Conservation (phyloP, 1,284 basidiomycete genomes). For the Tilletiopsis washingtonensis region DNA sequence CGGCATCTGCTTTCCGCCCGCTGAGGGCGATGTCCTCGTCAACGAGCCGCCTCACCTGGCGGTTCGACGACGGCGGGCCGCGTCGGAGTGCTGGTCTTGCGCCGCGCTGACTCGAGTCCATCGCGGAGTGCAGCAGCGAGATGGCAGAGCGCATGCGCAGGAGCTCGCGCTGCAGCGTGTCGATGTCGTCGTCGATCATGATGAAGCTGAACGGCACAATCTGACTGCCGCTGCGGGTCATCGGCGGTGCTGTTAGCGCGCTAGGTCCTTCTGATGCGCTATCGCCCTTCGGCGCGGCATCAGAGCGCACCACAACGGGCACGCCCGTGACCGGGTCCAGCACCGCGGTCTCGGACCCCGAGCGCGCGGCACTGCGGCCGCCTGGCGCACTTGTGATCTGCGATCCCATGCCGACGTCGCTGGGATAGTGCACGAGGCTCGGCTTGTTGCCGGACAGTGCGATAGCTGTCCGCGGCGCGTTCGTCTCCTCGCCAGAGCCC, state of each 20-base stretch:
- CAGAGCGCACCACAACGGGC: conserved; percentile 12
- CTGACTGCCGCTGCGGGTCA: background rate
- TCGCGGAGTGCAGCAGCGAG: conserved; percentile 20
- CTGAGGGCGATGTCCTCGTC: too few species aligned
- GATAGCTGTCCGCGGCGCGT: conserved; percentile 19
- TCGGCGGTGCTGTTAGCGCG: too few species aligned
- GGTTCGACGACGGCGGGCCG: background rate
- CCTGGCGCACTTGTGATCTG: too few species aligned
- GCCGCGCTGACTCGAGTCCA: conserved; percentile 11
- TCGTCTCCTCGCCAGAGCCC: conserved; percentile 9
- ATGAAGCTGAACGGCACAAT: conserved; percentile 26
- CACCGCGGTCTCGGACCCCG: conserved; percentile 17
- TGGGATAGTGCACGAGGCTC: conserved; percentile 24
- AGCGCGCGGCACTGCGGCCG: background rate
- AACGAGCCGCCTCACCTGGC: too few species aligned
- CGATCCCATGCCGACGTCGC: conserved; percentile 14
- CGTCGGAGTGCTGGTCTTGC: too few species aligned
- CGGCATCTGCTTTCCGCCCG: too few species aligned
- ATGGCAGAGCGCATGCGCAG: conserved; percentile 29
- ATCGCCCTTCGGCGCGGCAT: background rate
- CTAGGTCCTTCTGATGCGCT: too few species aligned
- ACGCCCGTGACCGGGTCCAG: conserved; percentile 32
- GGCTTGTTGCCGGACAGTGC: conserved; percentile 22
- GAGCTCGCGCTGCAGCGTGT: conserved; percentile 27
- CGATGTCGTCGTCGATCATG: conserved; percentile 36